Evolutionary conservation across 78 protist genomes (phyloP).

Genomic region (Diacronema lutheri): DNA sequence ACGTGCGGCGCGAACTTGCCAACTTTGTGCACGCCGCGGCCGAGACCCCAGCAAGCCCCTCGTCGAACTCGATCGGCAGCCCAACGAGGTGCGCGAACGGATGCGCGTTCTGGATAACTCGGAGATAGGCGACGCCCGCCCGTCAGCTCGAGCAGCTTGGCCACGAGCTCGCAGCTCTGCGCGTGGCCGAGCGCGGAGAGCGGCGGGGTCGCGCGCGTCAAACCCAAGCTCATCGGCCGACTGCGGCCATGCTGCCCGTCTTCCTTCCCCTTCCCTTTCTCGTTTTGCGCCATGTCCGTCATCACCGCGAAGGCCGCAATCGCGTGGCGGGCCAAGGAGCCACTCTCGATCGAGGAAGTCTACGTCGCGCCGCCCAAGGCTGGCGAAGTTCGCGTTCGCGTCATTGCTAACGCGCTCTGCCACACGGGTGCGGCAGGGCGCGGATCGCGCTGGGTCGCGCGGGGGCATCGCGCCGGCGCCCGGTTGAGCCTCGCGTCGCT

Average conservation of each 20-base stretch:
- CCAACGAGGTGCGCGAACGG: not conserved
- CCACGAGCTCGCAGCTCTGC: not conserved
- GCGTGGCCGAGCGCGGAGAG: not conserved
- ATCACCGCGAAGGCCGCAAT: constrained; percentile 17
- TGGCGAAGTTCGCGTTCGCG: constrained; percentile 17
- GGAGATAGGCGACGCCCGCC: not conserved
- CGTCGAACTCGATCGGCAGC: not conserved
- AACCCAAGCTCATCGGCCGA: not conserved
- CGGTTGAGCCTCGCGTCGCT: too few species aligned
- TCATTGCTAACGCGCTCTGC: not conserved
- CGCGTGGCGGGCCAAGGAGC: not conserved
- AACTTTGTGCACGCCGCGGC: not conserved
- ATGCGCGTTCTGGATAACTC: not conserved
- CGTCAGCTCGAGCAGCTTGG: not conserved
- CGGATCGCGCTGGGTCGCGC: too few species aligned
- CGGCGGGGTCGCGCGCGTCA: not conserved
- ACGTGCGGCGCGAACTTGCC: too few species aligned
- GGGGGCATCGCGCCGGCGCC: too few species aligned
- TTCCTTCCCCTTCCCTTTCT: too few species aligned
- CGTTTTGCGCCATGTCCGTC: not conserved
- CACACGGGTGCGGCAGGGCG: not conserved
- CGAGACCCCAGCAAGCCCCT: not conserved
- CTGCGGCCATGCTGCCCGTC: too few species aligned
- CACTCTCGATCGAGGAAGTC: not conserved
- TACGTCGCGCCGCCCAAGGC: constrained; percentile 17